These are phyloP conservation scores for Aegilops tauschii DNA, from an alignment of 176 grass and related monocot genomes.

Conservation along the genomic window DNA sequence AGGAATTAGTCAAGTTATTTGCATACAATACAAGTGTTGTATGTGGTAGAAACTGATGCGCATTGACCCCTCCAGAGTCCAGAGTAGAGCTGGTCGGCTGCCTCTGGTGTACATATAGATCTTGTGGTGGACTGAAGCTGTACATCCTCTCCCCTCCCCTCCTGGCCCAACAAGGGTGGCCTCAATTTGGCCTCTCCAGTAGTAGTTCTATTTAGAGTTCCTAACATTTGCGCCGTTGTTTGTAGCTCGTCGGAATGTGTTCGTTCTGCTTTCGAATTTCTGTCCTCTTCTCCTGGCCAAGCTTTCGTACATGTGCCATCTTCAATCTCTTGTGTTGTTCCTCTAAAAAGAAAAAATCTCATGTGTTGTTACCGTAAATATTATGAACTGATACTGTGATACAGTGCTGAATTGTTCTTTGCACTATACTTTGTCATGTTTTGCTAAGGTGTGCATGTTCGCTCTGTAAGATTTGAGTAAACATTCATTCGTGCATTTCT, in stretches of 20 bases:
- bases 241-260: slow-evolving; percentile 6
- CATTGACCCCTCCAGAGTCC: slow-evolving; percentile 11
- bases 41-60: slow-evolving; percentile 20
- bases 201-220: not conserved
- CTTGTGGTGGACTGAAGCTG: slow-evolving; percentile 9
- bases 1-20: slow-evolving; percentile 19
- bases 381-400: not conserved
- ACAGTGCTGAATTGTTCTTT: not conserved
- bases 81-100: slow-evolving; percentile 16
- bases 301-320: too few relatives aligned
- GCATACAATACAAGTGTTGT: slow-evolving; percentile 27
- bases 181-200: not conserved
- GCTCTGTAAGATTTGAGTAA: too few relatives aligned
- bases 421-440: too few relatives aligned
- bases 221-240: not conserved
- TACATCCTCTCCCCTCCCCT: slow-evolving; percentile 1
- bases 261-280: not conserved
- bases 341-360: too few relatives aligned
- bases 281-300: too few relatives aligned
- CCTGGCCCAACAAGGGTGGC: slow-evolving; percentile 5
- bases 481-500: too few relatives aligned
- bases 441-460: too few relatives aligned
- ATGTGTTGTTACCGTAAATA: too few relatives aligned
- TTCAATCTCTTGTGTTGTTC: too few relatives aligned
- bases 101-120: slow-evolving; percentile 40